These are phyloP conservation scores for Geotrichum macrosporum DNA, from an alignment of 1,139 yeast genomes.

Conservation along the genomic window DNA sequence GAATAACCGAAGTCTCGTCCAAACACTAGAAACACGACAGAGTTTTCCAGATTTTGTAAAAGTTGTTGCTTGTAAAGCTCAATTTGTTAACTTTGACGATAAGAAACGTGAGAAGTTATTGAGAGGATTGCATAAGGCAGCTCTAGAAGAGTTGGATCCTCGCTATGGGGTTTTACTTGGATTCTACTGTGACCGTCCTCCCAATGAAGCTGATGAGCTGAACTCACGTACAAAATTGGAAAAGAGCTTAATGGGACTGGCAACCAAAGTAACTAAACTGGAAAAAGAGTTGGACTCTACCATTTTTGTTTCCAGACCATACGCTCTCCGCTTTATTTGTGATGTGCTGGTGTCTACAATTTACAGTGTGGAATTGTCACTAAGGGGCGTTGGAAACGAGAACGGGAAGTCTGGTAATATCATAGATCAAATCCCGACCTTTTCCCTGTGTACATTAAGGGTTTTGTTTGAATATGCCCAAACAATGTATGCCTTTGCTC, in stretches of 20 bases:
- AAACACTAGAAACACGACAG: constrained; percentile 16
- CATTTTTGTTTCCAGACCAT: neutral
- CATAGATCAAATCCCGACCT: constrained; percentile 56
- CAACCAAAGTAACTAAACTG: neutral
- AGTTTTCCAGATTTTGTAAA: constrained; percentile 11
- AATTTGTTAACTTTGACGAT: too few species aligned
- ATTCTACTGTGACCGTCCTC: neutral
- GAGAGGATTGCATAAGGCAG: too few species aligned
- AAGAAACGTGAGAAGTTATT: too few species aligned
- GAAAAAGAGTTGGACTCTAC: neutral
- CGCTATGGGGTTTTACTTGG: constrained; percentile 3
- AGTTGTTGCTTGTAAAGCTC: too few species aligned
- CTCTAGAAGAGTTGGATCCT: too few species aligned
- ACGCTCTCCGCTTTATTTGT: neutral
- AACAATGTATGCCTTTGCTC: constrained; percentile 19
- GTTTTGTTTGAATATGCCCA: constrained; percentile 39
- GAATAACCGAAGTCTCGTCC: constrained; percentile 26
- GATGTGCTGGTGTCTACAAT: constrained; percentile 41
- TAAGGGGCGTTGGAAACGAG: constrained; percentile 50
- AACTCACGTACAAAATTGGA: neutral
- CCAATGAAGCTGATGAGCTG: neutral
- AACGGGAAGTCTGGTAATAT: constrained; percentile 41
- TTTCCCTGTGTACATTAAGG: constrained; percentile 54
- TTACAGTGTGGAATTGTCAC: constrained; percentile 58
- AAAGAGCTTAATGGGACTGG: neutral